Percentiles rank a stretch among this genome's conserved stretches.
phyloP scores from a whole-genome alignment of 129 eudicot species.

The Artemisia annua region DNA sequence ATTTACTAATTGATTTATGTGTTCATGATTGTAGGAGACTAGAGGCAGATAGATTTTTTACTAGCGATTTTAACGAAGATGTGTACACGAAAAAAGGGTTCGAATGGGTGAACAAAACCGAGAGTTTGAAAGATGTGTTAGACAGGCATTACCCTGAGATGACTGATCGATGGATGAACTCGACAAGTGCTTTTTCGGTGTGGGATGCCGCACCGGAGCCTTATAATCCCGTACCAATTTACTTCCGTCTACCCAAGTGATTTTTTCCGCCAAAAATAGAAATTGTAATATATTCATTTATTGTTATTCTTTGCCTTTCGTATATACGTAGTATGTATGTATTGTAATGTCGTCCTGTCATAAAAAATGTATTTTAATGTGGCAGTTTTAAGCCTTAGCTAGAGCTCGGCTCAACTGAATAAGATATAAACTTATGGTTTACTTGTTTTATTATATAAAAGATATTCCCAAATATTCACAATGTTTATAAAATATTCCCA shows the following conservation, averaged over 20 bases:
- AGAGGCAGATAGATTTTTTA: constrained; percentile 59
- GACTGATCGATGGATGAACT: constrained; percentile 59
- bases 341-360: not conserved
- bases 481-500: no score
- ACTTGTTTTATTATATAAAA: no score
- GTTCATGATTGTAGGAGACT: constrained; percentile 43
- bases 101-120: constrained; percentile 61
- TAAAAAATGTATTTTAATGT: no score
- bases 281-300: no score
- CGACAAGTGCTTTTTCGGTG: constrained; percentile 57
- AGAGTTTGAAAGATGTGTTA: constrained; percentile 62
- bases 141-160: constrained; percentile 58
- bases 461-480: not conserved
- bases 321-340: no score
- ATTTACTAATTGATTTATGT: not conserved
- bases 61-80: constrained; percentile 50
- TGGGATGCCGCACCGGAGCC: constrained; percentile 52
- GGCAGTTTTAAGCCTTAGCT: no score
- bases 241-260: constrained; percentile 40
- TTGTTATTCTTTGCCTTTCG: no score
- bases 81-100: constrained; percentile 60
- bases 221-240: constrained; percentile 45
- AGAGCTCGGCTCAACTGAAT: no score
- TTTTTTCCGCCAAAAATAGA: no score
- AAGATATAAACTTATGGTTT: no score